phyloP scores from a whole-genome alignment of 2,329 filamentous ascomycete species.

The Aspergillus sp. region DNA sequence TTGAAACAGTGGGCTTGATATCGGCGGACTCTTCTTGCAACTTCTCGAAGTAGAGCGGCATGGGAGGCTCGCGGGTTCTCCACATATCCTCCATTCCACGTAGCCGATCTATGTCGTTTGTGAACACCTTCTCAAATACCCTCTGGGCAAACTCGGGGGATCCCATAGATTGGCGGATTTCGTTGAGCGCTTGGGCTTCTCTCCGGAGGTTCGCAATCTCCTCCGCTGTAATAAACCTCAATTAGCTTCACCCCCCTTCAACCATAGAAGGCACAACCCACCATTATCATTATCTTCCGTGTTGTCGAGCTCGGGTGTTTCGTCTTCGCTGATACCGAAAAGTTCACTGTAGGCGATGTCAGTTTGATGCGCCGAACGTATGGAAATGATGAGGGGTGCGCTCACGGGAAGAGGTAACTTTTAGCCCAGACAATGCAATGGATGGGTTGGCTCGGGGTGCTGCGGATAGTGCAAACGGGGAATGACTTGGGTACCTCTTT shows the following conservation, averaged over 20 bases:
- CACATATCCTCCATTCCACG: constrained; percentile 94
- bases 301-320: constrained; percentile 74
- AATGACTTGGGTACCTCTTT: constrained; percentile 92
- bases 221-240: constrained; percentile 48
- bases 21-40: constrained; percentile 56
- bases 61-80: constrained; percentile 75
- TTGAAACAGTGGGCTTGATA: constrained; percentile 54
- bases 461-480: constrained; percentile 95
- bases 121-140: constrained; percentile 92
- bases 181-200: constrained; percentile 80
- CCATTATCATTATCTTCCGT: constrained; percentile 79
- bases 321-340: constrained; percentile 88
- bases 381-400: not conserved
- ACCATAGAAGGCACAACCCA: constrained; percentile 29
- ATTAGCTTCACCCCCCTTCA: not conserved
- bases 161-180: constrained; percentile 78
- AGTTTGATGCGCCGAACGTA: constrained; percentile 9
- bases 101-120: constrained; percentile 77
- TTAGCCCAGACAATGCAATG: constrained; percentile 99
- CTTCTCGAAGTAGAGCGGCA: constrained; percentile 67
- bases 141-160: constrained; percentile 72
- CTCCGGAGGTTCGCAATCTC: constrained; percentile 86
- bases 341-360: constrained; percentile 62
- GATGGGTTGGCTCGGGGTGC: constrained; percentile 92
- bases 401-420: constrained; percentile 81